phyloP scores from a whole-genome alignment of 345 rosid genomes.

The Salix koriyanagi region DNA sequence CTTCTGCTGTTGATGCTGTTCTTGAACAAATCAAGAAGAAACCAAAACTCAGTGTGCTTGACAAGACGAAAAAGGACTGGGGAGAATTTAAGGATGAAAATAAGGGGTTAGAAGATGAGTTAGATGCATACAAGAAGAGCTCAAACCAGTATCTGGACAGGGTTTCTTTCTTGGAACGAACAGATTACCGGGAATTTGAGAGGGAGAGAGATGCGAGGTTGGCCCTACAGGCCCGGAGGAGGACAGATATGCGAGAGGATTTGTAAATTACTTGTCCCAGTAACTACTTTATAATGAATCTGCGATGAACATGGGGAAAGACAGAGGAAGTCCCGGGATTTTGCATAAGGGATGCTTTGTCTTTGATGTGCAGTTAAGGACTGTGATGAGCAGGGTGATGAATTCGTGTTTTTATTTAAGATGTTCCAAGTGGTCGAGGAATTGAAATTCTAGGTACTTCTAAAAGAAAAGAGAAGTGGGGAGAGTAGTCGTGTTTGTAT shows the following conservation, averaged over 20 bases:
- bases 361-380: neutral
- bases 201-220: conserved; percentile 94
- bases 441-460: neutral
- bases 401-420: neutral
- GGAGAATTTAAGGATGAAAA: conserved; percentile 94
- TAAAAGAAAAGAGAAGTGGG: neutral
- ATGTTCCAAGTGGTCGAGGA: neutral
- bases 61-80: conserved; percentile 93
- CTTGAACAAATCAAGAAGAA: conserved; percentile 91
- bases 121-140: conserved; percentile 91
- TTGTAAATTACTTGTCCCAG: conserved; percentile 16
- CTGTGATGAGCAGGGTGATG: neutral
- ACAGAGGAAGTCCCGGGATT: neutral
- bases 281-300: neutral
- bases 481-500: neutral
- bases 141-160: conserved; percentile 82
- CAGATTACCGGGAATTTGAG: conserved; percentile 86
- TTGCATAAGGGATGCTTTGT: neutral
- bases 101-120: conserved; percentile 71
- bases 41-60: conserved; percentile 83
- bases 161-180: conserved; percentile 74
- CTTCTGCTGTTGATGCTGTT: conserved; percentile 81
- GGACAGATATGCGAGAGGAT: conserved; percentile 53
- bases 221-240: conserved; percentile 65
- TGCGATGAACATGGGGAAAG: conserved; percentile 1